Evolutionary conservation across 148 eudicot species (phyloP).

Genomic region (Vaccinium darrowii): DNA sequence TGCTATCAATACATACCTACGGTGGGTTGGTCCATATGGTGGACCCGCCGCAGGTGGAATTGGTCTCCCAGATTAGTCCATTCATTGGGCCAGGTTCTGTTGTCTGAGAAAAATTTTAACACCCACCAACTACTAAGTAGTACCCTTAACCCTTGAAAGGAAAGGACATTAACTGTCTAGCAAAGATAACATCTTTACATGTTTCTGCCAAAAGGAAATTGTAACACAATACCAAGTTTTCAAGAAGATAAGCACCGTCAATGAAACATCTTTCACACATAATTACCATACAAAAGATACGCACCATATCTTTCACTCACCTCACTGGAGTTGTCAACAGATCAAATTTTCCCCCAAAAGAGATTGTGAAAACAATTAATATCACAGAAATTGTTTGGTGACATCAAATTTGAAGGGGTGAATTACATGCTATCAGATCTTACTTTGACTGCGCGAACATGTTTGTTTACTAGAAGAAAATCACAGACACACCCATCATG

Average conservation of each 20-base stretch:
- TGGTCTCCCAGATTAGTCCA: background rate
- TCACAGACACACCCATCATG: slow-evolving; percentile 79
- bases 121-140: background rate
- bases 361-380: background rate
- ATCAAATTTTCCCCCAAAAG: background rate
- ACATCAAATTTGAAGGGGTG: background rate
- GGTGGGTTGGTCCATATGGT: background rate
- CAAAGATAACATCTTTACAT: background rate
- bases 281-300: background rate
- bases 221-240: background rate
- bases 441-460: background rate
- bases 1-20: background rate
- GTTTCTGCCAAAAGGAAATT: background rate
- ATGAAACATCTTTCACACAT: background rate
- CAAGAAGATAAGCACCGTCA: background rate
- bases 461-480: slow-evolving; percentile 52
- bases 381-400: background rate
- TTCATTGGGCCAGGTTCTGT: background rate
- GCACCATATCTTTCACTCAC: background rate
- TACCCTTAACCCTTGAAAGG: background rate
- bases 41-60: background rate
- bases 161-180: background rate
- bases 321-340: background rate
- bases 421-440: background rate
- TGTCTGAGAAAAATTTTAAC: background rate